phyloP scores from a whole-genome alignment of 805 yeast genomes.

The Wickerhamiella domercqiae region DNA sequence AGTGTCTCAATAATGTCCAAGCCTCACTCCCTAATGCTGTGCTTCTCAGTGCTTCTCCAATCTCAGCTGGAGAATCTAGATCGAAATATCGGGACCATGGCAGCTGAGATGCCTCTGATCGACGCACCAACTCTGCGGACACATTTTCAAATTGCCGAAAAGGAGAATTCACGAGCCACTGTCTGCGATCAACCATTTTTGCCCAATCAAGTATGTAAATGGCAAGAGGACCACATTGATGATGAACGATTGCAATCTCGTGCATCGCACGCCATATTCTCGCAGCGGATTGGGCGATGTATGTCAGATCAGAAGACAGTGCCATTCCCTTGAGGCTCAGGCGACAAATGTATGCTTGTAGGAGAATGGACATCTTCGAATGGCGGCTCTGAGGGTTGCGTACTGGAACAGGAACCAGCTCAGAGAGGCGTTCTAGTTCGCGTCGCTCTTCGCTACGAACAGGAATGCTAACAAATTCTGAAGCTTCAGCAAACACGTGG shows the following conservation, averaged over 20 bases:
- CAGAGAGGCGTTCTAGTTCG: conserved; percentile 55
- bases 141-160: conserved; percentile 67
- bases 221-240: conserved; percentile 58
- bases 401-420: conserved; percentile 74
- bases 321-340: conserved; percentile 76
- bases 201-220: conserved; percentile 45
- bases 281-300: conserved; percentile 85
- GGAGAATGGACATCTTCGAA: conserved; percentile 62
- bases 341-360: conserved; percentile 78
- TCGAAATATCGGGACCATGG: conserved; percentile 72
- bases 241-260: conserved; percentile 55
- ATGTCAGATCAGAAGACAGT: conserved; percentile 81
- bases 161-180: conserved; percentile 77
- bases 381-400: conserved; percentile 56
- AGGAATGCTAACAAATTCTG: conserved; percentile 72
- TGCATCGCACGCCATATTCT: conserved; percentile 72
- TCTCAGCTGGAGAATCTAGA: conserved; percentile 51
- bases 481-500: conserved; percentile 61
- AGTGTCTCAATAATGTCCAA: conserved; percentile 45
- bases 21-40: conserved; percentile 43
- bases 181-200: conserved; percentile 62
- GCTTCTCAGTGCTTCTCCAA: conserved; percentile 66
- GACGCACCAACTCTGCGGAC: conserved; percentile 53
- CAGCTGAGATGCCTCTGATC: conserved; percentile 62
- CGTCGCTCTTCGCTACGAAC: conserved; percentile 72